Evolutionary conservation across 208 protist genomes (phyloP).

Genomic region (Acanthamoeba healyi): DNA sequence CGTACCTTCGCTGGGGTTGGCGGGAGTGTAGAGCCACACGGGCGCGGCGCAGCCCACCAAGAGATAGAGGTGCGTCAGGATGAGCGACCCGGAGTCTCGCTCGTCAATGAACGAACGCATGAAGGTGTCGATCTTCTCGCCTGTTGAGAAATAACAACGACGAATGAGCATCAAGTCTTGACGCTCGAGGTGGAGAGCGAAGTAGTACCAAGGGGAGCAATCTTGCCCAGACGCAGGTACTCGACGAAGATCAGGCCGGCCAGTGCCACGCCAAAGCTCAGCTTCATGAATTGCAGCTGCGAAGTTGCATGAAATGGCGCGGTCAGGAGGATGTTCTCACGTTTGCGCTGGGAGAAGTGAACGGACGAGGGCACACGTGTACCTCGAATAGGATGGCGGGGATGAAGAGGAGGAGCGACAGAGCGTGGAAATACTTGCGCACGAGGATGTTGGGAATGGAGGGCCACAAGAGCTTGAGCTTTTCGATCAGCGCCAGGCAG

Average conservation of each 20-base stretch:
- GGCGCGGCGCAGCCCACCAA: slow-evolving; percentile 36
- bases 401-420: slow-evolving; percentile 39
- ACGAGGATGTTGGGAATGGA: slow-evolving; percentile 38
- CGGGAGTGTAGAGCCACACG: slow-evolving; percentile 14
- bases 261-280: slow-evolving; percentile 29
- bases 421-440: slow-evolving; percentile 49
- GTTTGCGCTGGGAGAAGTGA: too few relatives aligned
- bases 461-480: neutral
- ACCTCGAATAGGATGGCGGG: slow-evolving; percentile 28
- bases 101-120: slow-evolving; percentile 16
- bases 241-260: slow-evolving; percentile 30
- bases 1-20: neutral
- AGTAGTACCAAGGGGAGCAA: neutral
- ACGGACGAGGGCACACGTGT: neutral
- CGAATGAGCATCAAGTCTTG: too few relatives aligned
- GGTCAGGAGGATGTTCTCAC: too few relatives aligned
- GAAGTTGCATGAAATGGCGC: too few relatives aligned
- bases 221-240: neutral
- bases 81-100: slow-evolving; percentile 7
- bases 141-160: neutral
- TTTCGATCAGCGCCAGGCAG: slow-evolving; percentile 24
- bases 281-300: slow-evolving; percentile 5
- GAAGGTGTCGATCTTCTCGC: slow-evolving; percentile 6
- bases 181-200: neutral
- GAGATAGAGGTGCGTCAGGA: slow-evolving; percentile 48